Evolutionary conservation across 164 flowering plant species (phyloP).

Genomic region (Magnolia officinalis): DNA sequence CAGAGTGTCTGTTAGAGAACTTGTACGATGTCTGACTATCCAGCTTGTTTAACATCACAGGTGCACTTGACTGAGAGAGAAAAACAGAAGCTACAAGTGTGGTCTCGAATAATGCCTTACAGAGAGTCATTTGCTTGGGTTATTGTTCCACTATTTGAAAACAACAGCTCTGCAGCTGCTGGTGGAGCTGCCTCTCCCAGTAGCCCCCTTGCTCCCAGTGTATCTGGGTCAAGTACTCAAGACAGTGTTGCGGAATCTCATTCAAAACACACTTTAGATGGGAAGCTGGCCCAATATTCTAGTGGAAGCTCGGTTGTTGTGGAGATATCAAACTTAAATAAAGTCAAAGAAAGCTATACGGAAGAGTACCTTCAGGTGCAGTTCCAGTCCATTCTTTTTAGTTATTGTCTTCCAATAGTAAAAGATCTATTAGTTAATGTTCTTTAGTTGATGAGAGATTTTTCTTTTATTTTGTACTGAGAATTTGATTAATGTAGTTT

Average conservation of each 20-base stretch:
- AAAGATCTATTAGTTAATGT: neutral
- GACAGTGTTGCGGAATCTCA: conserved; percentile 65
- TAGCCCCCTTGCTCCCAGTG: conserved; percentile 77
- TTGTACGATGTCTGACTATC: conserved; percentile 3
- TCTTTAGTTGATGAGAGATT: neutral
- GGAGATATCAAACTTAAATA: conserved; percentile 86
- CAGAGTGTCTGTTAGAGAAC: neutral
- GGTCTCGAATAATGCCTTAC: conserved; percentile 98
- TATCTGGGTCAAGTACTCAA: conserved; percentile 74
- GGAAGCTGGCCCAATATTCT: conserved; percentile 59
- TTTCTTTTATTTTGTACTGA: neutral
- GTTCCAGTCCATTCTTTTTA: neutral
- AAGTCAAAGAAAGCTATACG: conserved; percentile 93
- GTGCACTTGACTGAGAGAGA: conserved; percentile 90
- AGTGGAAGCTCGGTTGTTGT: conserved; percentile 71
- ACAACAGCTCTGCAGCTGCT: conserved; percentile 40
- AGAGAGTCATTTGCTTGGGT: conserved; percentile 97
- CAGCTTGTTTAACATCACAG: conserved; percentile 32
- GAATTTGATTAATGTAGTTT: neutral
- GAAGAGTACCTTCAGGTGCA: conserved; percentile 93
- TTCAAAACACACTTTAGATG: conserved; percentile 65
- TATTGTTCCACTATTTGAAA: conserved; percentile 88
- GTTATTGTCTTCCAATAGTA: neutral
- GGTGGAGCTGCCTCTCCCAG: conserved; percentile 88
- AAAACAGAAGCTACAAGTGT: conserved; percentile 92